Evolutionary conservation across 495 filamentous ascomycete genomes (phyloP), one percentile per base, ranked within the genome.

Genomic region (Neurospora sp.): DNA sequence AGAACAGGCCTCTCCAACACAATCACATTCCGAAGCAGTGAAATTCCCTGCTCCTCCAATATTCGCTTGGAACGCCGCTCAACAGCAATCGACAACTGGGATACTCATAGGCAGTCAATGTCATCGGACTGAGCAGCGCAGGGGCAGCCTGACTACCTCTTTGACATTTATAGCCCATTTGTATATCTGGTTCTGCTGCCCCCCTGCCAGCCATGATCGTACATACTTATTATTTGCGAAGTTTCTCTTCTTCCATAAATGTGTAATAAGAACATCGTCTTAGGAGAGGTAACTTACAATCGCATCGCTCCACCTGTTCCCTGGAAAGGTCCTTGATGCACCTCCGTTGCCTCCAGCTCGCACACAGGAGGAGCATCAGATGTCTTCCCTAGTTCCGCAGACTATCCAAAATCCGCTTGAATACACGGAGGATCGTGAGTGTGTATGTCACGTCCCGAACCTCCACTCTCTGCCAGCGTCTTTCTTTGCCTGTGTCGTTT

Each of bases 21-120:
- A 54, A 24, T 13, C 21, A 24, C 21, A 54, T 6, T 24, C 10
- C 45, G 4, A 54, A 54, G 4, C 1, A 54, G 4, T 45, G 8
- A 45, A 10, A 21, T 11, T 45, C 9, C 42, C 42, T 10, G 24
- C 2, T 24, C 10, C n/a, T 13, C 21, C 45, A 24, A 24, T 54
- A 54, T 54, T 1, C 21, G 43, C 8, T 1, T 21, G 43, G 0
- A 48, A 0, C n/a, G 1, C 9, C 0, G 43, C 1, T 21, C 0
- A 21, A 48, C n/a, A 21, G n/a, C 43, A 24, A 48, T 21, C n/a
- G 9, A 21, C 21, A 13, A 11, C 43, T 5, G 19, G 19, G 19
- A 43, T n/a, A 1, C 19, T 4, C 0, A n/a, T 0, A 19, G 19
- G 42, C 7, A 43, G 19, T 19, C 8, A 43, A n/a, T 4, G 3